Evolutionary conservation across 129 eudicot species (phyloP).

Genomic region (Silybum marianum): DNA sequence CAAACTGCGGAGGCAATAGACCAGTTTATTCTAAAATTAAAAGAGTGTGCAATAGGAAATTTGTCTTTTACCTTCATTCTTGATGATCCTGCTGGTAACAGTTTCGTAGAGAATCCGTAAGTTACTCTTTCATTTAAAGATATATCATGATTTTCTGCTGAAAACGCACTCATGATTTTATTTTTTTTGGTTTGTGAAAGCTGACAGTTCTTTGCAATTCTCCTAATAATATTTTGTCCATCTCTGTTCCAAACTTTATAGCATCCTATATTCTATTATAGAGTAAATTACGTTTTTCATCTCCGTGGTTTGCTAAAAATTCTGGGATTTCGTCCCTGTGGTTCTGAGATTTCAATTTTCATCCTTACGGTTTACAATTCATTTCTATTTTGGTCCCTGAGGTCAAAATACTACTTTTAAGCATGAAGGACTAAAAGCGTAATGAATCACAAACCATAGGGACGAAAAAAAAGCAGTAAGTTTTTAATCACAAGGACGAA

Average conservation of each 20-base stretch:
- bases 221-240: background rate
- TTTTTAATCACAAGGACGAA: too few species aligned
- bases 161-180: background rate
- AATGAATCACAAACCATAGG: too few species aligned
- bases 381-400: too few species aligned
- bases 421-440: too few species aligned
- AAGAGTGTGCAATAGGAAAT: slow-evolving; percentile 60
- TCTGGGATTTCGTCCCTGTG: too few species aligned
- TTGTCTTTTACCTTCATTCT: slow-evolving; percentile 55
- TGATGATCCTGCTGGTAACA: slow-evolving; percentile 84
- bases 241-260: background rate
- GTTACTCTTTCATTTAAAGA: slow-evolving; percentile 20
- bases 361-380: too few species aligned
- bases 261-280: background rate
- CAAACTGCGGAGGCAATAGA: slow-evolving; percentile 71
- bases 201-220: background rate
- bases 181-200: background rate
- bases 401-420: too few species aligned
- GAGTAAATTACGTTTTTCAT: too few species aligned
- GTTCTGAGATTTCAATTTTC: too few species aligned
- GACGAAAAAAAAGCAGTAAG: too few species aligned
- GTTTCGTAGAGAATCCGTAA: slow-evolving; percentile 78
- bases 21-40: slow-evolving; percentile 49
- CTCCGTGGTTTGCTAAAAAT: too few species aligned
- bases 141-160: background rate